phyloP scores from a whole-genome alignment of 192 early-diverging fungal genomes.

The Podila minutissima region DNA sequence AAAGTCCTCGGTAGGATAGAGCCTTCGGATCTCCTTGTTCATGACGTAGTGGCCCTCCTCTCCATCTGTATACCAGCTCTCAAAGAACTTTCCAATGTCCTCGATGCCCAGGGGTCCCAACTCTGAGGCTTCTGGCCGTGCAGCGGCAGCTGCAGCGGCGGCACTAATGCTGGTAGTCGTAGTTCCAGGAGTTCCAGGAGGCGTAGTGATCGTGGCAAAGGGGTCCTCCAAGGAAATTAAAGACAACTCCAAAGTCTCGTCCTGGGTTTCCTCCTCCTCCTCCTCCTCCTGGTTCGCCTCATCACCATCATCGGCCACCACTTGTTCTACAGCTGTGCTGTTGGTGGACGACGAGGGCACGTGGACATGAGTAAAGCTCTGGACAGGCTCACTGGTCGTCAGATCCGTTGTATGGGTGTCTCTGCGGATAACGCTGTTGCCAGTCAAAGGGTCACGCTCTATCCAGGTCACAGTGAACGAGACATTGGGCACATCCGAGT shows the following conservation, averaged over 20 bases:
- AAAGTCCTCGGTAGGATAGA: slow-evolving; percentile 43
- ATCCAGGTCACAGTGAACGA: slow-evolving; percentile 3
- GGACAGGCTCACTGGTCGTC: not conserved
- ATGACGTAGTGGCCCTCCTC: slow-evolving; percentile 37
- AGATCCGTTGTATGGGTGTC: not conserved
- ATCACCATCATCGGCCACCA: no score
- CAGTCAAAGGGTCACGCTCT: not conserved
- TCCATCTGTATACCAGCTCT: slow-evolving; percentile 30
- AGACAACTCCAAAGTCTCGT: no score
- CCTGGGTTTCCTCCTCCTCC: no score
- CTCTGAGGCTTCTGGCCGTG: slow-evolving; percentile 18
- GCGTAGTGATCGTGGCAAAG: no score
- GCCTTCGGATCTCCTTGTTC: slow-evolving; percentile 43
- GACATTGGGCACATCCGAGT: not conserved
- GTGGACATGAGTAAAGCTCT: not conserved
- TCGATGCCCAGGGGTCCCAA: slow-evolving; percentile 36
- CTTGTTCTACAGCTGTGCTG: no score
- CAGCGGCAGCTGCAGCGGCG: not conserved
- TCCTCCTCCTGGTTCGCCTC: no score
- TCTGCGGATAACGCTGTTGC: not conserved
- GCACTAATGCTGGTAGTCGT: not conserved
- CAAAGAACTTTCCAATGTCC: slow-evolving; percentile 37
- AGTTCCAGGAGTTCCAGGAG: no score
- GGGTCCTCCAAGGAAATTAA: no score
- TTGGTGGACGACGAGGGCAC: no score